Percentiles rank a stretch among this genome's conserved stretches.
These are phyloP conservation scores for Ministeria vibrans DNA, from an alignment of 78 protist genomes.

Conservation along the genomic window DNA sequence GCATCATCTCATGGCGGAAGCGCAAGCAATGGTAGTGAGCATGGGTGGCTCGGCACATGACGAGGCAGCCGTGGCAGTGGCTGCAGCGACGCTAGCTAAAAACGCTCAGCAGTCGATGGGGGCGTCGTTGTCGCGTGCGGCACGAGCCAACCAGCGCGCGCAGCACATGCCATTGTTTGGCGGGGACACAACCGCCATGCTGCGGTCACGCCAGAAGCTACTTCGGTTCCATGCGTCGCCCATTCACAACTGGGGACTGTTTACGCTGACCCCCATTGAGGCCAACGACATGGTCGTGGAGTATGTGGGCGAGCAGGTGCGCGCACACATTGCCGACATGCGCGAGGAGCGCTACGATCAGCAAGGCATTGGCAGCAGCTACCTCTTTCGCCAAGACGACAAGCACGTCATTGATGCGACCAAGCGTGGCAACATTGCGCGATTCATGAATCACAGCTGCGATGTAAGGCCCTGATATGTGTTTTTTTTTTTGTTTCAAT, in stretches of 20 bases:
- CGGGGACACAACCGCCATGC: no score
- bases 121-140: no score
- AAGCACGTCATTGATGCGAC: constrained; percentile 91
- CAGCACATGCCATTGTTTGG: no score
- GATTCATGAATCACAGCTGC: constrained; percentile 97
- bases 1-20: no score
- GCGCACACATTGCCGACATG: constrained; percentile 69
- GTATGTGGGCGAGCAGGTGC: constrained; percentile 92
- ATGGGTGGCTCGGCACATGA: no score
- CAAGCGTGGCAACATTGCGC: constrained; percentile 80
- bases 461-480: constrained; percentile 32
- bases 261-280: constrained; percentile 58
- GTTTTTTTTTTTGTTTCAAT: background rate
- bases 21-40: no score
- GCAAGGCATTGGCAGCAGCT: constrained; percentile 76
- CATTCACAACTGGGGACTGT: constrained; percentile 86
- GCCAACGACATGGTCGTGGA: constrained; percentile 87
- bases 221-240: constrained; percentile 43
- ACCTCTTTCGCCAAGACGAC: constrained; percentile 88
- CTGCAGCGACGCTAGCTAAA: no score
- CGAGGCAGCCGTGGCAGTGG: no score
- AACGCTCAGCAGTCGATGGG: no score
- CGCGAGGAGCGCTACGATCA: constrained; percentile 75
- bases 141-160: no score
- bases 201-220: background rate